Percentiles rank a stretch among this genome's conserved stretches.
phyloP scores from a whole-genome alignment of 2,329 filamentous ascomycete species.

The Venturia pyrina region DNA sequence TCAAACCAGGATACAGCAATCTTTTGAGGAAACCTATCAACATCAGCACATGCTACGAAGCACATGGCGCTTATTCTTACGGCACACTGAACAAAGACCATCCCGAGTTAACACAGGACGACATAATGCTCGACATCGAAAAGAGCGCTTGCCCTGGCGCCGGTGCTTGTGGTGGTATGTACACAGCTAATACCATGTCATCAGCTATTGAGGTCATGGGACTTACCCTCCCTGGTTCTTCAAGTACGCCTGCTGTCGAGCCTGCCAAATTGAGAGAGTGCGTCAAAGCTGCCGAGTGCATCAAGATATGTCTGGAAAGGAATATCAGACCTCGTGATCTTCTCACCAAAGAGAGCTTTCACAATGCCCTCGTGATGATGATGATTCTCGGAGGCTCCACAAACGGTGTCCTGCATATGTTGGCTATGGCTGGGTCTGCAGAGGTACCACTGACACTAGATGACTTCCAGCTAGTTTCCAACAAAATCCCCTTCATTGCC shows the following conservation, averaged over 20 bases:
- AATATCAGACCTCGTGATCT: conserved; percentile 75
- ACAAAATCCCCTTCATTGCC: conserved; percentile 78
- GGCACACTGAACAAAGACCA: conserved; percentile 64
- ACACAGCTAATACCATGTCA: conserved; percentile 90
- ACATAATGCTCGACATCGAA: conserved; percentile 79
- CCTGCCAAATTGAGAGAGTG: conserved; percentile 83
- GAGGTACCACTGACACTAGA: conserved; percentile 68
- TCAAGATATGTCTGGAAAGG: conserved; percentile 68
- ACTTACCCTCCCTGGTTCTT: conserved; percentile 70
- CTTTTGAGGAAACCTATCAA: conserved; percentile 73
- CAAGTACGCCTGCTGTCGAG: conserved; percentile 69
- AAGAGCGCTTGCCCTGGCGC: conserved; percentile 63
- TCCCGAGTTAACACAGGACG: conserved; percentile 57
- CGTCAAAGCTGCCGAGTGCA: conserved; percentile 67
- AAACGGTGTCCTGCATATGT: conserved; percentile 79
- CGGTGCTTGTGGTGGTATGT: conserved; percentile 86
- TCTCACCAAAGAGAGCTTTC: conserved; percentile 69
- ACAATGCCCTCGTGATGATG: conserved; percentile 82
- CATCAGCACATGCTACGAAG: conserved; percentile 82
- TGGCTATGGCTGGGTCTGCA: conserved; percentile 83
- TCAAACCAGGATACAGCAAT: conserved; percentile 73
- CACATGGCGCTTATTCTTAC: conserved; percentile 72
- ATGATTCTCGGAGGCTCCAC: conserved; percentile 89
- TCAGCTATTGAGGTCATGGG: conserved; percentile 87
- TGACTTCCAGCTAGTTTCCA: conserved; percentile 70